Evolutionary conservation across 2,329 filamentous ascomycete species (phyloP), one percentile per base, ranked within the genome.

Genomic region (Sphaerulina musiva): DNA sequence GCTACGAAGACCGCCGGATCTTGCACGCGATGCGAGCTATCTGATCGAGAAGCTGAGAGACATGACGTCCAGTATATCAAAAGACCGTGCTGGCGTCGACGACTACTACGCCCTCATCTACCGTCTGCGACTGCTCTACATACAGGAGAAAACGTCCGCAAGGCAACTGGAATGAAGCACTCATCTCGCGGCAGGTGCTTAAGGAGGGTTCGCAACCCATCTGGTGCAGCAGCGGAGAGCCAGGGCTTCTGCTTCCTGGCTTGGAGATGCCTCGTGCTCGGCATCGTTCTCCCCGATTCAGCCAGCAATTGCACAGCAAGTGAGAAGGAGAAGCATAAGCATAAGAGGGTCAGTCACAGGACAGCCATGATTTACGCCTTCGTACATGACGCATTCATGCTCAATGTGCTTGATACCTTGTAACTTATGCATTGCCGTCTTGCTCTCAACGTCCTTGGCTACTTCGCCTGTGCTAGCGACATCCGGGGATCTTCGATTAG

Each of bases 361-460:
- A 61, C 71, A 72, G 6, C 70, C 70, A 57, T 73, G 69, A 49
- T 68, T 59, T 10, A 64, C 66, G 26, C 66, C 68, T 17, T 68
- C 62, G 49, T 72, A 73, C 62, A 68, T 63, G 2, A 70, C 63
- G 53, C 70, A 67, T 54, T 73, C 68, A 59, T 69, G 66, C 59
- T 68, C 65, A n/a, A 69, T 63, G 26, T 29, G 26, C 26, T 29
- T 4, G 5, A 29, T 4, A 17, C 69, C 68, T 26, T 61, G 54
- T 17, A 62, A 62, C 48, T 69, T 63, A 34, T 49, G 61, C 61
- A 67, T 68, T 8, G 63, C 64, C 6, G 62, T 71, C 64, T 71
- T 71, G 4, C 57, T 61, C 42, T 60, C 58, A 43, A 73, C 46
- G 34, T 64, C 64, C 52, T 66, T 64, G 10, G 66, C 58, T 64